A percentile compares a stretch with the other conserved stretches of the same genome.
These are phyloP conservation scores for Colletotrichum sp. DNA, from an alignment of 2,329 filamentous ascomycete genomes.

Conservation along the genomic window DNA sequence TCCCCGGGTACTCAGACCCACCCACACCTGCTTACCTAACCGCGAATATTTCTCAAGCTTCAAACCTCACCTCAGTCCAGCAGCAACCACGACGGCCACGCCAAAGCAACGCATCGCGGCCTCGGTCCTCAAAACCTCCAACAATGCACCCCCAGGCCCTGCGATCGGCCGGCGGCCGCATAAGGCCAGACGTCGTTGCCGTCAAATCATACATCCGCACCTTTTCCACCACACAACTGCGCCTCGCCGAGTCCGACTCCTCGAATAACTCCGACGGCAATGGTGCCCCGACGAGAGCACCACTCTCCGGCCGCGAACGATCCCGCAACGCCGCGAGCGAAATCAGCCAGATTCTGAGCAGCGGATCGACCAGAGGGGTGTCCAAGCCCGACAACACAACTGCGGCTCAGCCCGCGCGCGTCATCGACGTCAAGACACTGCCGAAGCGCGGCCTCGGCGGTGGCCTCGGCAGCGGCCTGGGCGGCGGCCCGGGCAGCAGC, in stretches of 20 bases:
- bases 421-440: constrained; percentile 45
- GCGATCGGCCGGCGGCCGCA: constrained; percentile 40
- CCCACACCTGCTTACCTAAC: constrained; percentile 13
- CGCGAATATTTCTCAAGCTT: constrained; percentile 13
- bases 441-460: constrained; percentile 26
- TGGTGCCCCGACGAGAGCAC: constrained; percentile 7
- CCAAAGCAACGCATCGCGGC: constrained; percentile 3
- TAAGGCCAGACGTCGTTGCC: constrained; percentile 34
- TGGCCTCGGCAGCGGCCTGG: background rate
- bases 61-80: background rate
- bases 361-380: background rate
- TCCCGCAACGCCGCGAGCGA: constrained; percentile 37
- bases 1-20: background rate
- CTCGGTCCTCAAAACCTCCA: background rate
- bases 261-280: constrained; percentile 5
- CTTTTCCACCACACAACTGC: constrained; percentile 44
- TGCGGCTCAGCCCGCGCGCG: background rate
- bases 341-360: constrained; percentile 34
- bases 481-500: too few relatives aligned
- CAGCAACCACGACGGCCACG: background rate
- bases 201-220: constrained; percentile 37
- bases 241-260: constrained; percentile 30
- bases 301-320: constrained; percentile 31
- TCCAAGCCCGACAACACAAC: background rate
- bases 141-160: constrained; percentile 43